phyloP scores from a whole-genome alignment of 75 land plant genomes.

The Pseudotsuga menziesii region DNA sequence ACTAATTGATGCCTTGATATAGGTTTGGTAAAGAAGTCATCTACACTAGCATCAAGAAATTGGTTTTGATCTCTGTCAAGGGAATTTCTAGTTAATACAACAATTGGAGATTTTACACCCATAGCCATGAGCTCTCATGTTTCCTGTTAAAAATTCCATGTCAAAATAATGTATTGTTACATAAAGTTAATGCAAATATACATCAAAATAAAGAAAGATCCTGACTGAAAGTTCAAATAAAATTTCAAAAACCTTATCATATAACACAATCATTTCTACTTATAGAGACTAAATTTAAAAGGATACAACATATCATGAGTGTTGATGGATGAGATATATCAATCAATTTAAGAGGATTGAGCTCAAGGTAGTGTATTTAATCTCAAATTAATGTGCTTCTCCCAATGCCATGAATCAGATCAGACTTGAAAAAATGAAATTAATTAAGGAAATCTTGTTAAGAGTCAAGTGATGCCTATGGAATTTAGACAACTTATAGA shows the following conservation, averaged over 20 bases:
- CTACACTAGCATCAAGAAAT: conserved; percentile 42
- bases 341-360: no score
- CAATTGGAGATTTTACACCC: conserved; percentile 48
- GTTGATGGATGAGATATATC: no score
- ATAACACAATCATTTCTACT: no score
- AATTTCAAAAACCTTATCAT: no score
- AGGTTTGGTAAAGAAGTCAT: conserved; percentile 41
- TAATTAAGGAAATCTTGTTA: no score
- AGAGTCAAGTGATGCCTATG: no score
- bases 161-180: not conserved
- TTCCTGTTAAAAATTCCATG: conserved; percentile 13
- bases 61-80: conserved; percentile 26
- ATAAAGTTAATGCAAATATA: not conserved
- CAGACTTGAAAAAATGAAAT: no score
- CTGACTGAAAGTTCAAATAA: not conserved
- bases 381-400: no score
- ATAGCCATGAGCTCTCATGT: conserved; percentile 30
- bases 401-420: no score
- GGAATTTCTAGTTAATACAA: conserved; percentile 43
- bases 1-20: conserved; percentile 17
- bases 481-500: no score
- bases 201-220: not conserved
- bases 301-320: not conserved
- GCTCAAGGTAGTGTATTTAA: no score
- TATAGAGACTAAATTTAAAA: not conserved